Conservation (phyloP, 805 yeast species). For the Wickerhamomyces subpelliculosus region DNA sequence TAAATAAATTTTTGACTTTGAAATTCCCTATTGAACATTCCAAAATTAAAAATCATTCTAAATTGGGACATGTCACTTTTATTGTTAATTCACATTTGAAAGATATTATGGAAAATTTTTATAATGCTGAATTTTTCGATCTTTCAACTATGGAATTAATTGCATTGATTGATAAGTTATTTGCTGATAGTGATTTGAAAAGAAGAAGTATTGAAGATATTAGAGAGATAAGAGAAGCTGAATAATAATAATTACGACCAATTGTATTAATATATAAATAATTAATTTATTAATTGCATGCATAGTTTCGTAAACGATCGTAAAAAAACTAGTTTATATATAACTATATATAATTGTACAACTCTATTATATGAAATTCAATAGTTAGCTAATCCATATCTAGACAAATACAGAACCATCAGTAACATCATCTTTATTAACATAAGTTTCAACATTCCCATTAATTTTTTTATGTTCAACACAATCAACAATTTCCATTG, state of each 20-base stretch:
- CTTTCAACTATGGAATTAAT: slow-evolving; percentile 30
- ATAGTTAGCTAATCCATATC: background rate
- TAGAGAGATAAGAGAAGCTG: slow-evolving; percentile 47
- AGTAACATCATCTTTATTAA: background rate
- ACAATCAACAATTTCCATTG: background rate
- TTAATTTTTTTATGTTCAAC: slow-evolving; percentile 1
- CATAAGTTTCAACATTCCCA: background rate
- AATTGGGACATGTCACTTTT: slow-evolving; percentile 15
- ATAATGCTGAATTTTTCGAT: slow-evolving; percentile 33
- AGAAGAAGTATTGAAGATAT: slow-evolving; percentile 29
- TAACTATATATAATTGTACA: no score
- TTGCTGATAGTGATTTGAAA: slow-evolving; percentile 32
- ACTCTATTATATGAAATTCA: no score
- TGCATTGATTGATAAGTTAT: slow-evolving; percentile 28
- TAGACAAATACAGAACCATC: background rate
- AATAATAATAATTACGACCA: no score
- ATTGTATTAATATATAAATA: no score
- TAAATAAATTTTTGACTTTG: slow-evolving; percentile 10
- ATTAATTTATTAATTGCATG: no score
- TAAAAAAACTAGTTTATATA: no score
- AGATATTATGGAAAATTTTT: slow-evolving; percentile 33
- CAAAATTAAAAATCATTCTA: slow-evolving; percentile 13
- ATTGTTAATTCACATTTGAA: slow-evolving; percentile 28
- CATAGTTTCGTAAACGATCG: no score
- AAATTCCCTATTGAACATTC: slow-evolving; percentile 4